These are phyloP conservation scores for Paracoccidioides lutzii DNA, from an alignment of 2,329 filamentous ascomycete genomes.

Conservation along the genomic window DNA sequence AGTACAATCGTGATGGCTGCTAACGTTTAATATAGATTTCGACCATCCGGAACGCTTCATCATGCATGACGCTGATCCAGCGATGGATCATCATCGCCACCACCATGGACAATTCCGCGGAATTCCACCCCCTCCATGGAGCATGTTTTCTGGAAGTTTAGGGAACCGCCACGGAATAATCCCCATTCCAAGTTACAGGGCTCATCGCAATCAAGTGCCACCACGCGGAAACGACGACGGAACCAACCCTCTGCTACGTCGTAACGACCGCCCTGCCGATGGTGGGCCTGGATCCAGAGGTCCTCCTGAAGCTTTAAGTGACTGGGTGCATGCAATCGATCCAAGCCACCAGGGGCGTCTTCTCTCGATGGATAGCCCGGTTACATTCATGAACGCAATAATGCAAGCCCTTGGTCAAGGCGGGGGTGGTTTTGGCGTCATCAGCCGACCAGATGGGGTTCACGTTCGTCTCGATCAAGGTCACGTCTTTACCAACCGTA, in stretches of 20 bases:
- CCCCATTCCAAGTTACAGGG: conserved; percentile 31
- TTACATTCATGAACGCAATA: conserved; percentile 46
- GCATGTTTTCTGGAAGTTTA: conserved; percentile 46
- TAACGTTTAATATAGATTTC: neutral
- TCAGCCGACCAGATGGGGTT: conserved; percentile 38
- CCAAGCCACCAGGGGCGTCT: conserved; percentile 32
- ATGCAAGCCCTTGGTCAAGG: conserved; percentile 41
- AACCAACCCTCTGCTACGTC: conserved; percentile 72
- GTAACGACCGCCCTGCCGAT: conserved; percentile 32
- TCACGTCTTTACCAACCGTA: conserved; percentile 37
- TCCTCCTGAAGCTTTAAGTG: conserved; percentile 34
- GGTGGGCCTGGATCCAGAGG: conserved; percentile 23
- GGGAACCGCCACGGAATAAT: conserved; percentile 38
- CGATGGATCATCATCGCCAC: neutral
- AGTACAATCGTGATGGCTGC: neutral
- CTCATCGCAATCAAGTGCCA: conserved; percentile 33
- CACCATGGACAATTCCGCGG: conserved; percentile 44
- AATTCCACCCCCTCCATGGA: conserved; percentile 47
- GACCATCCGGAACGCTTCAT: neutral
- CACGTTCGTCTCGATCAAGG: conserved; percentile 43
- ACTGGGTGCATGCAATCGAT: conserved; percentile 42
- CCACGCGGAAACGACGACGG: conserved; percentile 61
- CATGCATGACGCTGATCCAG: neutral
- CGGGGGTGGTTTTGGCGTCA: conserved; percentile 30
- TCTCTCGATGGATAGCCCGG: conserved; percentile 37